Evolutionary conservation across 192 early-diverging fungal species (phyloP), one percentile per base, ranked within the genome.

Genomic region (Umbelopsis ramanniana): DNA sequence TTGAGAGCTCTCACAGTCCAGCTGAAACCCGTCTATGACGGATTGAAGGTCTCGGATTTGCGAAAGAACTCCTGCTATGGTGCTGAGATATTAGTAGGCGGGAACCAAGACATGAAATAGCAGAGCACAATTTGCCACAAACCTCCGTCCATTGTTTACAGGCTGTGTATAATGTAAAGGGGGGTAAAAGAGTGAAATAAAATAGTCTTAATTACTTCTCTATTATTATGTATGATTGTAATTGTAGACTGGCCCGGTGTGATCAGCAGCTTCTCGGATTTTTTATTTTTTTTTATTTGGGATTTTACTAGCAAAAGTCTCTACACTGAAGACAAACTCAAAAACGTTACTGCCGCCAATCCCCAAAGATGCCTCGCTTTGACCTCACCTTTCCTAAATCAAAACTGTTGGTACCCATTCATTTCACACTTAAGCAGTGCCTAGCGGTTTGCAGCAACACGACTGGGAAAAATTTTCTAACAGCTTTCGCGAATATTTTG

Each of bases 21-120:
- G 26, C 57, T 63, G 57, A 63, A 63, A 63, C 0, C 33, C 57
- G 17, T 63, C 57, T 12, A 63, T 63, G 57, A 63, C 57, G 26
- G 57, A 63, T n/a, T 63, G 57, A 37, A 63, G 57, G n/a, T 63
- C 57, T 11, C 57, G 57, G 26, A 63, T 63, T 38, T 63, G 57
- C 11, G 57, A 63, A 17, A 63, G 26, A 63, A 63, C 33, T 35
- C 57, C 57, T 29, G 37, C 57, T 37, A 15, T 17, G 3, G 26
- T 37, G 33, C 12, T 14, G 19, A 35, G 10, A 23, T 6, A 63
- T 35, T 17, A 63, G 15, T 63, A 37, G 17, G 11, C 2, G 14
- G 26, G 19, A 35, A 3, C 15, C 57, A n/a, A 37, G 19, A 19
- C 10, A 15, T 60, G 55, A 9, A 60, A 35, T 7, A 15, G 14